These are phyloP conservation scores for Panicum miliaceum DNA, from an alignment of 176 grass and related monocot genomes.

Conservation along the genomic window DNA sequence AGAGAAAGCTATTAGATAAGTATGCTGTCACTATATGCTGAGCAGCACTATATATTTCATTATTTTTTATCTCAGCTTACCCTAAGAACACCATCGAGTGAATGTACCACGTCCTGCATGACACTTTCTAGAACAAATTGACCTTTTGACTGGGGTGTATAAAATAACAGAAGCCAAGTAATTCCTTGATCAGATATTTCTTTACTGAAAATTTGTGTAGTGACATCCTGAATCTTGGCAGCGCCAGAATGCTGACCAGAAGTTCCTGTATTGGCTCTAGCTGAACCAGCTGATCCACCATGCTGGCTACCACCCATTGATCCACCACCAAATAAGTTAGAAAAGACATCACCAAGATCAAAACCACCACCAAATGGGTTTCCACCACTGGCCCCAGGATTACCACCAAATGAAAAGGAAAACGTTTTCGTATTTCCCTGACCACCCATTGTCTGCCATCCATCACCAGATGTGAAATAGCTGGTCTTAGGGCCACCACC, in stretches of 20 bases:
- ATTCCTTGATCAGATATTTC: conserved; percentile 79
- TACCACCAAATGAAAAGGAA: conserved; percentile 89
- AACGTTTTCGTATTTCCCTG: conserved; percentile 73
- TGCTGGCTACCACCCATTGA: conserved; percentile 50
- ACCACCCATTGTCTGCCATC: conserved; percentile 77
- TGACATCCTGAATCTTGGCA: conserved; percentile 64
- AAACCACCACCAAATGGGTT: conserved; percentile 63
- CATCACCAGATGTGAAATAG: conserved; percentile 73
- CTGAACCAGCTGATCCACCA: conserved; percentile 58
- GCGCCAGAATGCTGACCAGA: conserved; percentile 40
- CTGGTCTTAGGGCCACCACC: conserved; percentile 57
- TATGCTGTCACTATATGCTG: conserved; percentile 10
- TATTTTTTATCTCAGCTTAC: conserved; percentile 40
- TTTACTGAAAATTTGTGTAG: conserved; percentile 75
- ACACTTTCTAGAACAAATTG: conserved; percentile 65
- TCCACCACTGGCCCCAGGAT: conserved; percentile 51
- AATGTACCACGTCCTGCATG: conserved; percentile 65
- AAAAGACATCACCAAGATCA: conserved; percentile 83
- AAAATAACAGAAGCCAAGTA: conserved; percentile 93
- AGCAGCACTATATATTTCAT: background rate
- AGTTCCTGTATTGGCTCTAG: conserved; percentile 51
- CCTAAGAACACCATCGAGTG: conserved; percentile 72
- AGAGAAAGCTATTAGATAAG: conserved; percentile 12
- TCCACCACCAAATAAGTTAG: conserved; percentile 73
- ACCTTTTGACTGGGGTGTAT: conserved; percentile 59